Evolutionary conservation across 495 filamentous ascomycete species (phyloP).

Genomic region (Chaetomium tenue): DNA sequence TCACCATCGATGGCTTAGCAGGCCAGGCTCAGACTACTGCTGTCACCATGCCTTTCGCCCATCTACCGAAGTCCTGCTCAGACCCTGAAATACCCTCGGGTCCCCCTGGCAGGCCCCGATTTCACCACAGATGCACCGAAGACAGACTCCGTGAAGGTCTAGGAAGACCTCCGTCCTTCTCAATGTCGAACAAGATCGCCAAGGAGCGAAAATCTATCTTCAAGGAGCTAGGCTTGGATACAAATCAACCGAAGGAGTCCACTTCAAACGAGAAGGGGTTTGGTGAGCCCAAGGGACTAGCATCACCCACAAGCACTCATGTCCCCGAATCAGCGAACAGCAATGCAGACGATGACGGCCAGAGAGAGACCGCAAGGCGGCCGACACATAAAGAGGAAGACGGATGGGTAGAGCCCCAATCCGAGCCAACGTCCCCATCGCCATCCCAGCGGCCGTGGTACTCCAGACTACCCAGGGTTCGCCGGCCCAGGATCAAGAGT

Average conservation of each 20-base stretch:
- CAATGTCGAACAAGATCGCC: slow-evolving; percentile 39
- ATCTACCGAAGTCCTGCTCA: slow-evolving; percentile 27
- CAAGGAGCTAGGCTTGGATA: slow-evolving; percentile 46
- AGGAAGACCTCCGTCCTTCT: slow-evolving; percentile 31
- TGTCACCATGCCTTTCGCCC: slow-evolving; percentile 33
- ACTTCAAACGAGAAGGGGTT: slow-evolving; percentile 29
- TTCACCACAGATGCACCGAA: slow-evolving; percentile 46
- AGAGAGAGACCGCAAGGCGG: slow-evolving; percentile 18
- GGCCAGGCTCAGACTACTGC: slow-evolving; percentile 1
- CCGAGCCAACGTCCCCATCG: slow-evolving; percentile 19
- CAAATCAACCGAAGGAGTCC: slow-evolving; percentile 30
- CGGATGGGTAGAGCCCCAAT: slow-evolving; percentile 11
- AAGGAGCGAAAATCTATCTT: slow-evolving; percentile 47
- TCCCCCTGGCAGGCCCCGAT: slow-evolving; percentile 40
- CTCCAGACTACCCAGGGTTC: slow-evolving; percentile 35
- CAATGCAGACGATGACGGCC: slow-evolving; percentile 20
- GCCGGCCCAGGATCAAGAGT: slow-evolving; percentile 44
- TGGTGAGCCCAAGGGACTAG: slow-evolving; percentile 29
- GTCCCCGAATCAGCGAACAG: not conserved
- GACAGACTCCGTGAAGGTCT: slow-evolving; percentile 48
- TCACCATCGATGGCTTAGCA: slow-evolving; percentile 24
- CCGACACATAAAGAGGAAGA: slow-evolving; percentile 13
- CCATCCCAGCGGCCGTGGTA: slow-evolving; percentile 36
- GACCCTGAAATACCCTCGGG: slow-evolving; percentile 27
- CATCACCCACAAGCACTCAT: slow-evolving; percentile 22